Evolutionary conservation across 208 protist species (phyloP), one percentile per base, ranked within the genome.

Genomic region (Cochliopodium minus): DNA sequence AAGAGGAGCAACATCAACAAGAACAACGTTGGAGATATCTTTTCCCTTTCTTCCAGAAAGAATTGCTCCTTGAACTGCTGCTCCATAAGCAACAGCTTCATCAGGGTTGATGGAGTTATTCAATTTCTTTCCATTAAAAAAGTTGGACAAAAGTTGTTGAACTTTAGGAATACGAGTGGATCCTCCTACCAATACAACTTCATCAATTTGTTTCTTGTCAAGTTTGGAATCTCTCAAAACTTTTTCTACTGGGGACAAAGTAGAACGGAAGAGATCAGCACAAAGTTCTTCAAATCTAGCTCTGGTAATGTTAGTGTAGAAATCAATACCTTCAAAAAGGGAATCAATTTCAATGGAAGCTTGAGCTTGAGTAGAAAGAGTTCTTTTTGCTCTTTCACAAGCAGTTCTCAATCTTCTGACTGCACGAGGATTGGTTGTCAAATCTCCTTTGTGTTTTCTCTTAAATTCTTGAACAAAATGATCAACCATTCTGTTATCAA

Each of bases 401-500:
- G 75, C 77, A 60, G 72, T 69, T 35, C 82, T 72, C 20, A 94
- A 70, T 65, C 83, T 86, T 66, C 77, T 66, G 23, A 34, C 39
- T 4, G 36, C 20, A 23, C 52, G 38, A 3, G 7, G 6, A 35
- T 45, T 30, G 1, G 28, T 33, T 15, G 30, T 20, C 28, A 71
- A 17, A 47, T 45, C 35, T 56, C 76, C 79, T 53, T 71, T 65
- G 57, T 65, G 56, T 70, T 93, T 90, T 59, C 79, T 76, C 69
- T 91, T 84, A 71, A 87, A 89, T 23, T 4, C 20, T 55, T 55
- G n/a, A 15, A 86, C 69, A 56, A 95, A 95, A 81, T 94, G 88
- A 63, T 92, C 71, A 34, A 97, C 88, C 25, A 99, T 62, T 66
- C 90, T 76, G 72, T 92, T 92, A 72, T 88, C 91, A 67, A 97